phyloP scores from a whole-genome alignment of 768 basidiomycete genomes.

The Leucocoprinus sp. region DNA sequence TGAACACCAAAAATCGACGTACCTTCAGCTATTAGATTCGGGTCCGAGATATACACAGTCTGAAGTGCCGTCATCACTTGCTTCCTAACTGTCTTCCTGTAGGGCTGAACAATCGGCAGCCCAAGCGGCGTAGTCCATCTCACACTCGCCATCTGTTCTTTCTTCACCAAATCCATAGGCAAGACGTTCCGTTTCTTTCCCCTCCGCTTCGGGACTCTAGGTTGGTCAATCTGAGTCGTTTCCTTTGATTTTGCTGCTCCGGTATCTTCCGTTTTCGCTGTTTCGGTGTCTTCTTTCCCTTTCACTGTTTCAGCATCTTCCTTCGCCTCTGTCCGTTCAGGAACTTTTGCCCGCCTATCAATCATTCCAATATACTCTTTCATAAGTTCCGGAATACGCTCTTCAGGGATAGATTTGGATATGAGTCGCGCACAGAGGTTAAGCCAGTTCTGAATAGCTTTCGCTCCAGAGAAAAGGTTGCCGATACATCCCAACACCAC shows the following conservation, averaged over 20 bases:
- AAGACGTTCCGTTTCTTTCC: background rate
- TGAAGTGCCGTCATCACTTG: constrained; percentile 83
- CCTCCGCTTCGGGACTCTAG: background rate
- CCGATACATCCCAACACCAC: constrained; percentile 77
- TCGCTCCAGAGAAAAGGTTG: constrained; percentile 89
- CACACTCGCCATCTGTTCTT: constrained; percentile 92
- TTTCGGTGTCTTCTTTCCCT: no score
- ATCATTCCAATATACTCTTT: constrained; percentile 8
- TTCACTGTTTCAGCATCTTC: background rate
- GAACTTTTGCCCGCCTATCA: background rate
- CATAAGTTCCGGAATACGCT: constrained; percentile 45
- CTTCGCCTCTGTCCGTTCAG: background rate
- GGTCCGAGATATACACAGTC: constrained; percentile 86
- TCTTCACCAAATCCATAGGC: constrained; percentile 36
- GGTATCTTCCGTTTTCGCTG: no score
- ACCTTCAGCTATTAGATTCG: constrained; percentile 66
- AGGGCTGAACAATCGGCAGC: constrained; percentile 93
- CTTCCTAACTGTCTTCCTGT: constrained; percentile 73
- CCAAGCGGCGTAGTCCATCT: constrained; percentile 97
- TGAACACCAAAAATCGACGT: constrained; percentile 8
- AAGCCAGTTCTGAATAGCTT: constrained; percentile 87
- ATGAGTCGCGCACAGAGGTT: constrained; percentile 77
- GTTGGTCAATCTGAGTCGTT: background rate
- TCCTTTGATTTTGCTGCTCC: no score
- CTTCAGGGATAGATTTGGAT: constrained; percentile 74